A percentile compares a stretch with the other conserved stretches of the same genome.
phyloP scores from a whole-genome alignment of 2,329 filamentous ascomycete genomes.

The Colletotrichum sansevieriae region DNA sequence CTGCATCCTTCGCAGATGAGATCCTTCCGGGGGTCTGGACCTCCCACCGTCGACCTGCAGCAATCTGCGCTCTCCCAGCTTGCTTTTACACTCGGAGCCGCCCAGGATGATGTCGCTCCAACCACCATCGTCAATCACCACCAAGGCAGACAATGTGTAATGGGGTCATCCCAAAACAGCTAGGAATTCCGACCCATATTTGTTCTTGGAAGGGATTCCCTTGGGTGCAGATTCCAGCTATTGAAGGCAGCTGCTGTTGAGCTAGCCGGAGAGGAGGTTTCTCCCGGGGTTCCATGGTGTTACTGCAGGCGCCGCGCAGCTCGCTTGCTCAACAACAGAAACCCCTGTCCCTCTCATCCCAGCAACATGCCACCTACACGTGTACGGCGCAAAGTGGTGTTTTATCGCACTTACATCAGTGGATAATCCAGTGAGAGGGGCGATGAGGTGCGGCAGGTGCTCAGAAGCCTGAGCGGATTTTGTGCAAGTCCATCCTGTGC shows the following conservation, averaged over 20 bases:
- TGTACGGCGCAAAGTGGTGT: slow-evolving; percentile 30
- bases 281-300: slow-evolving; percentile 14
- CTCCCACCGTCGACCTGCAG: background rate
- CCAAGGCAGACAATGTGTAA: background rate
- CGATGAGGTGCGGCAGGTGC: background rate
- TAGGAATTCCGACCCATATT: background rate
- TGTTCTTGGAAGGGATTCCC: background rate
- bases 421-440: background rate
- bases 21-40: slow-evolving; percentile 6
- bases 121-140: background rate
- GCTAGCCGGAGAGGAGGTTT: background rate
- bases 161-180: background rate
- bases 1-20: background rate
- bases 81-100: too few species aligned
- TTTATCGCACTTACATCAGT: background rate
- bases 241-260: background rate
- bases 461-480: background rate
- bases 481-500: background rate
- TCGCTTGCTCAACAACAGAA: slow-evolving; percentile 20
- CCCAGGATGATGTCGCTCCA: background rate
- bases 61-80: background rate
- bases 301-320: slow-evolving; percentile 30
- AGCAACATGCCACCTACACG: slow-evolving; percentile 11
- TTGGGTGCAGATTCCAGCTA: background rate
- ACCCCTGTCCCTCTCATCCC: slow-evolving; percentile 8